Percentiles rank a stretch among this genome's conserved stretches.
These are phyloP conservation scores for Skeletonema potamos DNA, from an alignment of 108 stramenopile species.

Conservation along the genomic window DNA sequence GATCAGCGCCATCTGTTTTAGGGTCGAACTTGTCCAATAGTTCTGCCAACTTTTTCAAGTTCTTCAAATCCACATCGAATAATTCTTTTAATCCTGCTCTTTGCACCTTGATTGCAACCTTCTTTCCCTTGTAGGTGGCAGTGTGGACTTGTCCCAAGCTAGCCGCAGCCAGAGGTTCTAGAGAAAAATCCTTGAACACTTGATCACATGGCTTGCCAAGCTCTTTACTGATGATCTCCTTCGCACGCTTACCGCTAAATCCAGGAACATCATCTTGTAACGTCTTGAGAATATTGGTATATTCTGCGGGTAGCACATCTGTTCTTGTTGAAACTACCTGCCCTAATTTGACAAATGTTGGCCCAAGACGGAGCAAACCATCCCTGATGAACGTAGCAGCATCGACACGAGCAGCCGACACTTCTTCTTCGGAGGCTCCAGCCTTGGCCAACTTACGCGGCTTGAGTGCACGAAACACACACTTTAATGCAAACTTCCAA, in stretches of 20 bases:
- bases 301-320: conserved; percentile 88
- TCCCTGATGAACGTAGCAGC: conserved; percentile 88
- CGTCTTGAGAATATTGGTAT: conserved; percentile 86
- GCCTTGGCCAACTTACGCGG: conserved; percentile 71
- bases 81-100: conserved; percentile 91
- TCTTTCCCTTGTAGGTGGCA: conserved; percentile 80
- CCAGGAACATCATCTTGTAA: conserved; percentile 96
- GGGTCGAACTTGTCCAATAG: conserved; percentile 95
- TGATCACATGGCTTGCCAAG: conserved; percentile 74
- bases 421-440: conserved; percentile 68
- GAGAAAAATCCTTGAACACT: conserved; percentile 84
- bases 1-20: conserved; percentile 91
- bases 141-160: conserved; percentile 94
- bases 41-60: conserved; percentile 83
- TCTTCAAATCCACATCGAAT: conserved; percentile 95
- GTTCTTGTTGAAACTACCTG: conserved; percentile 77
- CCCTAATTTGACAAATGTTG: conserved; percentile 94
- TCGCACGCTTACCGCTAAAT: conserved; percentile 83
- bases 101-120: conserved; percentile 94
- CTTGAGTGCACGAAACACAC: conserved; percentile 75
- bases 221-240: conserved; percentile 85
- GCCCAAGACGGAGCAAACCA: conserved; percentile 85
- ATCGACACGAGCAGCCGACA: conserved; percentile 61
- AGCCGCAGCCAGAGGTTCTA: conserved; percentile 88
- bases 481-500: conserved; percentile 85